Evolutionary conservation across 2,329 filamentous ascomycete genomes (phyloP), one percentile per base, ranked within the genome.

Genomic region (Exophiala dermatitidis): DNA sequence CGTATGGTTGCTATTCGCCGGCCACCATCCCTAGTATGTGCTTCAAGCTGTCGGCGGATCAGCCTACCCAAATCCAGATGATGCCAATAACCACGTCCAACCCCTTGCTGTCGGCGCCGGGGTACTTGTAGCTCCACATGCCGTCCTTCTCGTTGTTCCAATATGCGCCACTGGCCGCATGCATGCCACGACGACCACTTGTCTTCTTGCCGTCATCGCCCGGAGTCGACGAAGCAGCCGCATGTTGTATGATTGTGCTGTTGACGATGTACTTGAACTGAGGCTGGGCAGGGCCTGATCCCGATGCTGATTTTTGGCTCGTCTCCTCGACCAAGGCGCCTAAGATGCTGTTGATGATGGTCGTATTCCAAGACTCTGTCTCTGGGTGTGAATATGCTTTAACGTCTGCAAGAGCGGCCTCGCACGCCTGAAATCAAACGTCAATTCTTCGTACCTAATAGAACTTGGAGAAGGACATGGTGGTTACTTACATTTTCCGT

Each of bases 241-340:
- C 71, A 75, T 97, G 91, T 76, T 98, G 91, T 63, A 97, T 94
- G 68, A 97, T 96, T 62, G 91, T 97, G 77, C 88, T 94, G 79
- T 95, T 97, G 74, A 95, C 90, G 63, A 90, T 88, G 74, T 91
- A 97, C 73, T 97, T 97, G 81, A 84, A 95, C 3, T 87, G 85
- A 29, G 80, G 67, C 9, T 72, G 62, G 3, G 67, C 62, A 38
- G 66, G 61, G 40, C 66, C 56, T 26, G 68, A 65, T 46, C 66
- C 36, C 57, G 68, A 12, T 63, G 70, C 47, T 64, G 69, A 4
- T 68, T 71, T 57, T 52, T 70, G 53, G 29, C 69, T 65, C 36
- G 72, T 72, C 44, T 72, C 71, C 51, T 66, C 52, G 55, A 74
- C 69, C 57, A 74, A 67, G 40, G 68, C 63, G 59, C 72, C 67